Percentiles rank a stretch among this genome's conserved stretches.
phyloP scores from a whole-genome alignment of 1,284 basidiomycete genomes.

The Rhodotorula glutinis region DNA sequence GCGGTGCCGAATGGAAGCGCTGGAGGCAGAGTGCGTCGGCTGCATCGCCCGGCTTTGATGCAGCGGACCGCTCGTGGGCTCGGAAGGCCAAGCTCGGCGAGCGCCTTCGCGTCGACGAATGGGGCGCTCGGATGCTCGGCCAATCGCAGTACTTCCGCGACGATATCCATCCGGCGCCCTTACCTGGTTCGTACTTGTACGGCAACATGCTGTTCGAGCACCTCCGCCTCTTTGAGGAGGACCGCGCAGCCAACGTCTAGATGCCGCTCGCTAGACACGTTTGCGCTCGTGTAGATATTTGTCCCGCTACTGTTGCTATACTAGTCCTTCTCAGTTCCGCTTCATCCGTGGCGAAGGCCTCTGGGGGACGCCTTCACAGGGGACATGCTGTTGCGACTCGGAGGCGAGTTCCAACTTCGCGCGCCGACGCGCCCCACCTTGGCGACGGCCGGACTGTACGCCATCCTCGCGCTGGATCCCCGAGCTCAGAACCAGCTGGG shows the following conservation, averaged over 20 bases:
- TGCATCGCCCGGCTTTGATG: background rate
- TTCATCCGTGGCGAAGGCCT: too few species aligned
- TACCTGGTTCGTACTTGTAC: constrained; percentile 32
- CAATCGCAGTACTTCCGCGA: constrained; percentile 22
- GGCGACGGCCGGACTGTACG: too few species aligned
- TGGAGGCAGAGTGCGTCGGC: constrained; percentile 12
- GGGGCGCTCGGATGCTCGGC: constrained; percentile 31
- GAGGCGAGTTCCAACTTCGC: too few species aligned
- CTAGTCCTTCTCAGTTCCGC: too few species aligned
- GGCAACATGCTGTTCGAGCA: constrained; percentile 35
- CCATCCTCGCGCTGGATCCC: too few species aligned
- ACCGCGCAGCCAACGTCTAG: background rate
- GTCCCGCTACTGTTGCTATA: background rate
- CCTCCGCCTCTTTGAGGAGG: background rate
- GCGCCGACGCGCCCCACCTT: too few species aligned
- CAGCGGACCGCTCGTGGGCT: constrained; percentile 2
- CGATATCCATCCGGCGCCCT: constrained; percentile 25
- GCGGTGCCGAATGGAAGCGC: constrained; percentile 2
- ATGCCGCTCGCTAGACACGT: background rate
- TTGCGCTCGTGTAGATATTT: background rate
- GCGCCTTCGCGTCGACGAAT: constrained; percentile 23
- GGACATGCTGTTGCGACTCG: too few species aligned
- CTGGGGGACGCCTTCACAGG: too few species aligned
- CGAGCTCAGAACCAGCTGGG: too few species aligned
- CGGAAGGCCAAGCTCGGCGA: constrained; percentile 2